Base-by-base conservation (phyloP, 75 land plant species). In the Adiantum capillusveneris region DNA sequence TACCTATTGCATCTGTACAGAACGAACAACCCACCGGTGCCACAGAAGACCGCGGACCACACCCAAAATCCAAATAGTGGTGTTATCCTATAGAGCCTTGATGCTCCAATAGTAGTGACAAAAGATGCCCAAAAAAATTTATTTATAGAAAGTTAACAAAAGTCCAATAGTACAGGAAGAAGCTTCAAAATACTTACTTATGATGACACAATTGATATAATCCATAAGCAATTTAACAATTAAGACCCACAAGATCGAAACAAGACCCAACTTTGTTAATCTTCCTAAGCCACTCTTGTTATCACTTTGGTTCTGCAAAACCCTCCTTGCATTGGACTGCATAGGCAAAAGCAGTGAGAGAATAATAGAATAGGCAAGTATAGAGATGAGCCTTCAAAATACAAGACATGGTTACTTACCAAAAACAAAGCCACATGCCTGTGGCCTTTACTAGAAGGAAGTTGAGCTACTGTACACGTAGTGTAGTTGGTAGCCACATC, bases 391-490 rank as follows among this genome's bases (percentile, higher is more conserved):
- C n/a, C n/a, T 27, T 27, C 22, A 30, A n/a, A 21, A 31, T 28
- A 31, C 1, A 21, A 48, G 31, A n/a, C 45, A 13, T 63, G 60
- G 57, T 65, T 62, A 85, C 95, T 62, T 80, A 95, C 99, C 79
- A 95, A 84, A 72, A 95, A 95, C 68, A 95, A 80, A 30, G 99
- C 99, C 70, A 95, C 96, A 77, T 90, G 99, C 65, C 96, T 79
- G 64, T 95, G 99, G 51, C 81, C 88, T 67, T 95, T 95, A 63
- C 90, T 88, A 66, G 96, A 62, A 58, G 99, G 96, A 57, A 95
- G 83, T 63, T 90, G 96, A 31, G 96, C 88, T 16, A 96, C 82
- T 31, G 96, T 95, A 48, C 69, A 77, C 25, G 88, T 86, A 61
- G 96, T 84, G 26, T 75, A 75, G 49, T 95, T 96, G 36, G 82